Evolutionary conservation across 2,329 filamentous ascomycete genomes (phyloP).

Genomic region (Cercospora beticola): DNA sequence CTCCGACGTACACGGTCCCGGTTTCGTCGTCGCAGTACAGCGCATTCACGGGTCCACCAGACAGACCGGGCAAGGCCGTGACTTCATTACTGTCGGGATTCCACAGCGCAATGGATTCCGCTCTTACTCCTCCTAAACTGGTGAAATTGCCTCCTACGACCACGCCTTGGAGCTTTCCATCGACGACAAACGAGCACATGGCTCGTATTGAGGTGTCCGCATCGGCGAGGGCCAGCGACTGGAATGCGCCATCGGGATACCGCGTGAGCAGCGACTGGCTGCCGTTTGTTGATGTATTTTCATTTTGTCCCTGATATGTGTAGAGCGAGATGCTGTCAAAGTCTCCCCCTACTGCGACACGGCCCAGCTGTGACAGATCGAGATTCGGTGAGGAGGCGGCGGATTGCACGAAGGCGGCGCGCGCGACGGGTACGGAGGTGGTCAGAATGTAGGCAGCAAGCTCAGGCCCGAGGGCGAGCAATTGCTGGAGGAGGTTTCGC

Average conservation of each 20-base stretch:
- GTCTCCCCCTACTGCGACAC: constrained; percentile 81
- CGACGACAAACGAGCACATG: constrained; percentile 77
- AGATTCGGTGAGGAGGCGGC: constrained; percentile 63
- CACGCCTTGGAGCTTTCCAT: constrained; percentile 69
- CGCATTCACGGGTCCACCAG: constrained; percentile 72
- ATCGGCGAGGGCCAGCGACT: constrained; percentile 68
- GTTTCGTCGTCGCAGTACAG: constrained; percentile 77
- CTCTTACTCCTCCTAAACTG: constrained; percentile 73
- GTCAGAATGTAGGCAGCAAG: constrained; percentile 37
- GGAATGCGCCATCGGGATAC: constrained; percentile 82
- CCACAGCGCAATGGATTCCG: constrained; percentile 77
- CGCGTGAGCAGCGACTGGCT: constrained; percentile 77
- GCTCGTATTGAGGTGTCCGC: constrained; percentile 82
- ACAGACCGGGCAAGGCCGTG: constrained; percentile 74
- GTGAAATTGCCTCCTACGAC: constrained; percentile 95
- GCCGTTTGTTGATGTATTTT: constrained; percentile 69
- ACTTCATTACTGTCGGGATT: constrained; percentile 70
- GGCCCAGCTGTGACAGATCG: constrained; percentile 74
- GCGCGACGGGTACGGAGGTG: constrained; percentile 22
- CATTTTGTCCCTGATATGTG: constrained; percentile 76
- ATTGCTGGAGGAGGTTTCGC: constrained; percentile 34
- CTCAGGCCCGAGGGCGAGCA: constrained; percentile 39
- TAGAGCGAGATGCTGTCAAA: constrained; percentile 91
- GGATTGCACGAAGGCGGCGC: constrained; percentile 37
- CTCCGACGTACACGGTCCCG: constrained; percentile 86